Conservation (phyloP, 2,329 filamentous ascomycete species). For the Aureobasidium pullulans region DNA sequence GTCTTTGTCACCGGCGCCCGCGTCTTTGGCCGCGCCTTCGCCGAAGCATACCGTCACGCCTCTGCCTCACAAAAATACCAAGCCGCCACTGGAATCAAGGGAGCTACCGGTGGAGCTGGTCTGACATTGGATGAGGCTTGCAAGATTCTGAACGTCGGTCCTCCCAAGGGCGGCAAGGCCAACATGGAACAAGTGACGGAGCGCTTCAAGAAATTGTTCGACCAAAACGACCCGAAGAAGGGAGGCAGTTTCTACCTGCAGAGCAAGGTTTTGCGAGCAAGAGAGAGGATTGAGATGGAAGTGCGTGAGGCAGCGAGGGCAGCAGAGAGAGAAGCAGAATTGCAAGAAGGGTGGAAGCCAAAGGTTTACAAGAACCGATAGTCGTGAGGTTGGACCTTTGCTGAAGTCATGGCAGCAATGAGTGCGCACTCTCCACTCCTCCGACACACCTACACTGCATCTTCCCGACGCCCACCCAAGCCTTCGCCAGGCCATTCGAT, state of each 20-base stretch:
- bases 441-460: background rate
- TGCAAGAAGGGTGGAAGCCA: slow-evolving; percentile 83
- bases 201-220: slow-evolving; percentile 90
- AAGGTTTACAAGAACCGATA: slow-evolving; percentile 87
- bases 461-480: background rate
- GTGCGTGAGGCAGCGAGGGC: slow-evolving; percentile 64
- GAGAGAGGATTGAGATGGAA: slow-evolving; percentile 88
- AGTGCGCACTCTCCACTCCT: background rate
- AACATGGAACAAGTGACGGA: slow-evolving; percentile 74
- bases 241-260: slow-evolving; percentile 97
- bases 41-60: slow-evolving; percentile 93
- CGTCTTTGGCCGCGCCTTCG: slow-evolving; percentile 86
- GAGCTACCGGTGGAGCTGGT: slow-evolving; percentile 57
- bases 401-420: slow-evolving; percentile 14
- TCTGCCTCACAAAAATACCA: slow-evolving; percentile 49
- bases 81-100: slow-evolving; percentile 19
- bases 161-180: slow-evolving; percentile 68
- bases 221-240: slow-evolving; percentile 88
- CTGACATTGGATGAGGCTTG: slow-evolving; percentile 94
- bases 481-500: background rate
- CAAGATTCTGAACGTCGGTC: slow-evolving; percentile 93
- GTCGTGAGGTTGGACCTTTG: slow-evolving; percentile 9
- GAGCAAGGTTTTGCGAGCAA: slow-evolving; percentile 87
- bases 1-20: slow-evolving; percentile 85
- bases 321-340: slow-evolving; percentile 66